Percentiles rank a stretch among this genome's conserved stretches.
Conservation (phyloP, 2,329 filamentous ascomycete genomes). For the Pseudodiploospora longispora region DNA sequence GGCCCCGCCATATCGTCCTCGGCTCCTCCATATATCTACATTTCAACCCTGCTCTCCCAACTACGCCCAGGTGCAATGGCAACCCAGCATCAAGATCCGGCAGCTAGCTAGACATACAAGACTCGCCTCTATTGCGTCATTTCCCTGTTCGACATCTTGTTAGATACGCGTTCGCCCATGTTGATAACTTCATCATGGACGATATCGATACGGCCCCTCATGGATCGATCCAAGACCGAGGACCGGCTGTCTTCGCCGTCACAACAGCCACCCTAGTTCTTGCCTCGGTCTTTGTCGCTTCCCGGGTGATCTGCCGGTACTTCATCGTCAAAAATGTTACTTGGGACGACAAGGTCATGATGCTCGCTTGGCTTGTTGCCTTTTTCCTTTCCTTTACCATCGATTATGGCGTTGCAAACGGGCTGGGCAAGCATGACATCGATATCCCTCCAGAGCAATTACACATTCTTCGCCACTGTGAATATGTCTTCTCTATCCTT, state of each 20-base stretch:
- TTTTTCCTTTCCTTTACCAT: slow-evolving; percentile 62
- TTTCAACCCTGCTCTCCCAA: too few relatives aligned
- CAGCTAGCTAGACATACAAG: slow-evolving; percentile 4
- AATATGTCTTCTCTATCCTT: slow-evolving; percentile 58
- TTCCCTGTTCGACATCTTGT: not conserved
- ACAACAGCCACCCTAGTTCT: slow-evolving; percentile 61
- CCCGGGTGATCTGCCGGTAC: slow-evolving; percentile 64
- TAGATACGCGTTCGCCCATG: slow-evolving; percentile 1
- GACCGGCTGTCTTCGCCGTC: slow-evolving; percentile 58
- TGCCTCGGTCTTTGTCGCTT: slow-evolving; percentile 65
- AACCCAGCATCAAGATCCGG: slow-evolving; percentile 5
- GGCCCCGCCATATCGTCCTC: too few relatives aligned
- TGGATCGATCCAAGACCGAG: slow-evolving; percentile 38
- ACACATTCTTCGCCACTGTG: slow-evolving; percentile 44
- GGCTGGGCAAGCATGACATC: slow-evolving; percentile 59
- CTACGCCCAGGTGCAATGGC: slow-evolving; percentile 5
- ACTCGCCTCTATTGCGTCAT: not conserved
- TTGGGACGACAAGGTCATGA: slow-evolving; percentile 75
- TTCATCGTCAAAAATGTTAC: slow-evolving; percentile 64
- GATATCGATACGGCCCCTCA: slow-evolving; percentile 11
- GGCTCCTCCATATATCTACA: too few relatives aligned
- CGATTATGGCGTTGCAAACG: slow-evolving; percentile 53
- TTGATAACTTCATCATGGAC: slow-evolving; percentile 8
- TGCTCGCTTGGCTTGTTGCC: slow-evolving; percentile 67
- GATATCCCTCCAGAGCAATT: slow-evolving; percentile 47